phyloP scores from a whole-genome alignment of 139 green algal species.

The Edaphochlamys debaryana region DNA sequence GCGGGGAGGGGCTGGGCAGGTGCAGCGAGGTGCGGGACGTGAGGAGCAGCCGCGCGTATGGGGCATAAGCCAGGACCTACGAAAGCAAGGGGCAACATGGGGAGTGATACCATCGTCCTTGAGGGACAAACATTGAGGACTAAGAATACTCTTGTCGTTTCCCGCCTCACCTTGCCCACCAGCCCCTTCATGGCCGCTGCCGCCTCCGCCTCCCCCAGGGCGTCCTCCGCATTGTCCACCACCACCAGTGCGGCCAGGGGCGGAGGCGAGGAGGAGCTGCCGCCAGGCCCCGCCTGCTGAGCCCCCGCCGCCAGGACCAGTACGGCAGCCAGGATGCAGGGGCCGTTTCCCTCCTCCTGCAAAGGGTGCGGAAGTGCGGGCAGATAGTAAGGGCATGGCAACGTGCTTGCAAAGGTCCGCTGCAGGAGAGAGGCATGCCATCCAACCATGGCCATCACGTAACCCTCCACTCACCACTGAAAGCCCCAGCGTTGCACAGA shows the following conservation, averaged over 20 bases:
- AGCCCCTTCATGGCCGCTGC: neutral
- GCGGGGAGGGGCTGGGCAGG: neutral
- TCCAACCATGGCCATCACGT: no score
- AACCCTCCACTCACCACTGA: neutral
- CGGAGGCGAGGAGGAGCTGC: no score
- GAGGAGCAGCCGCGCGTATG: neutral
- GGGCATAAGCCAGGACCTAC: neutral
- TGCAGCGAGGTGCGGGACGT: neutral
- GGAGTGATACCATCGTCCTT: no score
- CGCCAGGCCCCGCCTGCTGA: neutral
- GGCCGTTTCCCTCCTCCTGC: no score
- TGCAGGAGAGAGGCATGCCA: no score
- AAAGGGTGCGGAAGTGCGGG: no score
- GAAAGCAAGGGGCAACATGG: no score
- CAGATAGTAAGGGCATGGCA: no score
- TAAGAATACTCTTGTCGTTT: no score
- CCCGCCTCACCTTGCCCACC: neutral
- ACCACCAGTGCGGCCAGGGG: neutral
- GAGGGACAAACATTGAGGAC: no score
- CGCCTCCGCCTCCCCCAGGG: neutral
- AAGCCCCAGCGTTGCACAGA: slow-evolving; percentile 1
- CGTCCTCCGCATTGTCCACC: slow-evolving; percentile 29
- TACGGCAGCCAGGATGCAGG: neutral
- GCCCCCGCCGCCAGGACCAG: neutral
- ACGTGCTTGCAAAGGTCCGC: no score